phyloP scores from a whole-genome alignment of 805 yeast species.

The Zygotorulaspora danielsina region DNA sequence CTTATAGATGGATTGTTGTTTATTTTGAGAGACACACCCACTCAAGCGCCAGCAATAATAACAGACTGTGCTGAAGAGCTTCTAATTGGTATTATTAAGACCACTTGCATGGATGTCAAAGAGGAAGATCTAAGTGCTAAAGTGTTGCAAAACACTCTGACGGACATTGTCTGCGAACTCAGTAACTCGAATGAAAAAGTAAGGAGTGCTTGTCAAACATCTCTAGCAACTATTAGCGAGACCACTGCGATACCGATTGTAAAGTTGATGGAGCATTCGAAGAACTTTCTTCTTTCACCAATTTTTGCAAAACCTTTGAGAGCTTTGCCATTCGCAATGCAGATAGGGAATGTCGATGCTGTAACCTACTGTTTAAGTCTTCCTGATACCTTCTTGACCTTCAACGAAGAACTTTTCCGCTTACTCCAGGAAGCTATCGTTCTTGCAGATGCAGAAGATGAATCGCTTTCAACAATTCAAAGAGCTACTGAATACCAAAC shows the following conservation, averaged over 20 bases:
- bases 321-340: constrained; percentile 98
- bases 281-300: constrained; percentile 78
- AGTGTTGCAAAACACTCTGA: constrained; percentile 73
- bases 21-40: constrained; percentile 83
- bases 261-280: constrained; percentile 75
- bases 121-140: constrained; percentile 58
- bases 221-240: constrained; percentile 63
- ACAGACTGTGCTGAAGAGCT: constrained; percentile 65
- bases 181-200: constrained; percentile 84
- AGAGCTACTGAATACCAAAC: constrained; percentile 82
- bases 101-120: constrained; percentile 60
- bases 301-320: constrained; percentile 95
- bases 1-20: constrained; percentile 81
- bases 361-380: constrained; percentile 84
- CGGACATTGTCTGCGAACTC: constrained; percentile 88
- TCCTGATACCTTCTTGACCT: constrained; percentile 75
- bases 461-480: constrained; percentile 83
- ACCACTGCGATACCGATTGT: constrained; percentile 67
- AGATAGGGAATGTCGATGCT: constrained; percentile 96
- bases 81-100: constrained; percentile 56
- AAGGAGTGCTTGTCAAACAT: constrained; percentile 72
- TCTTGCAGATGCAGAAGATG: constrained; percentile 96
- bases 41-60: constrained; percentile 80
- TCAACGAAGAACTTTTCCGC: constrained; percentile 84
- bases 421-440: constrained; percentile 87